Percentiles rank a stretch among this genome's conserved stretches.
phyloP scores from a whole-genome alignment of 2,329 filamentous ascomycete species.

The Colletotrichum godetiae region DNA sequence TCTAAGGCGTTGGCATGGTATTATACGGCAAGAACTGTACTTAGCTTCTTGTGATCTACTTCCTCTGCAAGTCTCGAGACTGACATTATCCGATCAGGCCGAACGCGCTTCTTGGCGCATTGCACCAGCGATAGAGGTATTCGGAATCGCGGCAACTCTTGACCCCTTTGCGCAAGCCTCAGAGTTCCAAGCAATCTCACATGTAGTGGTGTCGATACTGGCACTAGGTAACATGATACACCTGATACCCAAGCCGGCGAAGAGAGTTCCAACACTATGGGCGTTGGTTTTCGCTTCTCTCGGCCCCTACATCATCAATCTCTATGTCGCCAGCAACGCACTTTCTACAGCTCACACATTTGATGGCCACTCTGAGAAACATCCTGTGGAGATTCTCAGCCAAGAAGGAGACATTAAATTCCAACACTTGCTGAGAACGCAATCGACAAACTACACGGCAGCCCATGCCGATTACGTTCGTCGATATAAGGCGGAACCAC shows the following conservation, averaged over 20 bases:
- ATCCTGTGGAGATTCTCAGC: background rate
- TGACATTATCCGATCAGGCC: background rate
- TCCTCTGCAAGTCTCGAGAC: too few species aligned
- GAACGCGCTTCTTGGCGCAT: conserved; percentile 1
- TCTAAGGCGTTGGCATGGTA: background rate
- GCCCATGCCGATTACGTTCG: conserved; percentile 55
- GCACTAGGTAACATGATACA: background rate
- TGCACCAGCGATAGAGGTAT: background rate
- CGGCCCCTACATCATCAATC: background rate
- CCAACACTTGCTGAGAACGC: background rate
- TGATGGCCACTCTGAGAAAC: background rate
- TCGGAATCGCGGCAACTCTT: background rate
- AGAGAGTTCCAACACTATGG: background rate
- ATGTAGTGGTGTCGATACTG: background rate
- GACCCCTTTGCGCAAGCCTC: background rate
- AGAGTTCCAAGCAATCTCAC: background rate
- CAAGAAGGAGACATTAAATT: background rate
- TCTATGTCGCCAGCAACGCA: background rate
- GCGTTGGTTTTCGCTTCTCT: background rate
- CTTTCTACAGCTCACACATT: background rate
- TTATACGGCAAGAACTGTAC: background rate
- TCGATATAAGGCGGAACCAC: conserved; percentile 56
- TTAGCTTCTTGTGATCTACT: too few species aligned
- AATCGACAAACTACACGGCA: conserved; percentile 30
- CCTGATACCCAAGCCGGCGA: background rate